Base-by-base conservation (phyloP, 2,329 filamentous ascomycete species). In the Penicillium sp. region DNA sequence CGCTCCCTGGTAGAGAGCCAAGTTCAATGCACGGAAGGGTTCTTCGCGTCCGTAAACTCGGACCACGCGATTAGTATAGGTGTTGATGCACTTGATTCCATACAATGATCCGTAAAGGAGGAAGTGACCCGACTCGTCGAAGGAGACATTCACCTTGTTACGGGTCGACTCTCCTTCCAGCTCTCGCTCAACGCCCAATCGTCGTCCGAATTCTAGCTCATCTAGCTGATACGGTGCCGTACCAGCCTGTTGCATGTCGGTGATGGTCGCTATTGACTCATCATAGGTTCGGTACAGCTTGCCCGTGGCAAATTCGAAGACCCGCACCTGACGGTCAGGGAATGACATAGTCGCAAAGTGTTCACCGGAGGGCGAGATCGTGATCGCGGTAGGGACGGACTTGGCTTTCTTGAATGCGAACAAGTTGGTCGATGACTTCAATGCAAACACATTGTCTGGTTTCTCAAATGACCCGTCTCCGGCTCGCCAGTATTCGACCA, bases 371-470 rank as follows among this genome's bases (percentile, higher is more conserved):
- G 92, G 91, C 0, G 94, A 96, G 43, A 99, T 82, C 0, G 88
- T 89, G 45, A 99, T 78, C 10, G 89, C 89, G 4, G 86, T 84
- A 0, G 93, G 92, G 0, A 87, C 83, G 0, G 91, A 89, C 71
- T 96, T 97, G 46, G 89, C 83, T 74, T 96, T 97, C 68, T 95
- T 97, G 77, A 99, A 97, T 48, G 96, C 93, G 67, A 97, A 99
- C 1, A 99, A 80, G 65, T 89, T 94, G 2, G 94, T 99, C 1
- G 89, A 87, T 68, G 90, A 95, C 75, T 99, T 99, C 75, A 91
- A 89, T 61, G 90, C 83, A 69, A 95, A 99, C 16, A 99, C 91
- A 47, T 85, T 90, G 61, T 91, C 86, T 0, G 94, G 94, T 72
- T 97, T 96, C 65, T 95, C 90, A 70, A 90, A 96, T 36, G 79